Base-by-base conservation (phyloP, 169 alveolate species). In the Babesia divergens region DNA sequence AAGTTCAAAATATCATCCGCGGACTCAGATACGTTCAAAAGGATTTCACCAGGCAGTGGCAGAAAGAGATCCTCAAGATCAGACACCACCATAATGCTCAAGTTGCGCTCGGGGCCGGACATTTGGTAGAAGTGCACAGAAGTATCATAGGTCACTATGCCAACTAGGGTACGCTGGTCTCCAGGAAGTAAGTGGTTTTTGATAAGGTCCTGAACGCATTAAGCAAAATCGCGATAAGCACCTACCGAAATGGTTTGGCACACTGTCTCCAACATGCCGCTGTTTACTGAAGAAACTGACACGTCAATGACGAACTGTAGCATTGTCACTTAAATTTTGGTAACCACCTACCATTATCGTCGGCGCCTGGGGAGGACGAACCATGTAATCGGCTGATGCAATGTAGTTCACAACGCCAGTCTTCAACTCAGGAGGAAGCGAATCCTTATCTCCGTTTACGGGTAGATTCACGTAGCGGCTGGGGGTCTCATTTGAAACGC, bases 301-400 rank as follows among this genome's bases (percentile, higher is more conserved):
- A 94, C 98, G 74, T 96, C 99, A 42, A 95, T 76, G 26, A 91
- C 77, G 65, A 90, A 90, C 74, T 74, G 83, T 29, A 79, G 14
- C 26, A 3, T 46, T 55, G 35, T 22, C 3, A 71, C 20, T 6
- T 6, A 14, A 16, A 20, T 24, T 7, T 9, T 34, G 16, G n/a
- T 1, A 8, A 4, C 6, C 14, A 24, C 52, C 18, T 4, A 94
- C 92, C 84, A 96, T 84, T 77, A 84, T 96, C n/a, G 94, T 94
- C 4, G 98, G 97, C 3, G 98, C 97, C 91, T 93, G 96, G 5
- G 99, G 99, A 2, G 98, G 98, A 43, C 99, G 87, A 29, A 92
- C 93, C 97, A 95, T 96, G 81, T 96, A 96, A 84, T 95, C 98
- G 42, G 94, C 95, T 18, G 99, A 93, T 16, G 98, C 99, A 35